These are phyloP conservation scores for Phytophthora constricta DNA, from an alignment of 352 stramenopile species.

Conservation along the genomic window DNA sequence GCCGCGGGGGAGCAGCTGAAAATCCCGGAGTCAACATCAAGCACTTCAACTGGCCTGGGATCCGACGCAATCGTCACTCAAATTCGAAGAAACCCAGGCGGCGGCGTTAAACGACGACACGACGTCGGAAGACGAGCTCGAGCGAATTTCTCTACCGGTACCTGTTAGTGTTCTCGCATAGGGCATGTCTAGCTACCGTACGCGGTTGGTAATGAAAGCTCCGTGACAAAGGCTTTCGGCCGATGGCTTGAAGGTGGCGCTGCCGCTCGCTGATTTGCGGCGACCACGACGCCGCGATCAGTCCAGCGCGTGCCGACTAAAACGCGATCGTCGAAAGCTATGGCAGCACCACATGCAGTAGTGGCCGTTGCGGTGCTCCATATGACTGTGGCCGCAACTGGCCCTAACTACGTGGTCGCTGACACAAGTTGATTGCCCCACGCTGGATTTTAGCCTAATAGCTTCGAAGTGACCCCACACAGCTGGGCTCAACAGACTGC, in stretches of 20 bases:
- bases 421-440: background rate
- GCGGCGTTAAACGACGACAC: no score
- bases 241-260: background rate
- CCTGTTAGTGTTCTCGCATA: no score
- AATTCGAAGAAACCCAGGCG: background rate
- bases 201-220: constrained; percentile 6
- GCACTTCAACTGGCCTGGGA: no score
- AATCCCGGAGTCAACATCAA: background rate
- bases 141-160: no score
- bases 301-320: constrained; percentile 27
- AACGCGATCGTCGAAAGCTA: constrained; percentile 16
- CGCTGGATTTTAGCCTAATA: constrained; percentile 3
- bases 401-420: background rate
- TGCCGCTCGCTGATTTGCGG: constrained; percentile 18
- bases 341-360: constrained; percentile 13
- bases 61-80: no score
- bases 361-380: background rate
- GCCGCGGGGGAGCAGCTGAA: background rate
- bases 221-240: no score
- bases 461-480: background rate
- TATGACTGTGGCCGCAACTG: no score
- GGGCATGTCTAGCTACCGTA: no score
- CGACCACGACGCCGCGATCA: background rate
- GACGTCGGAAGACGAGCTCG: no score
- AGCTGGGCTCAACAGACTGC: no score